These are phyloP conservation scores for Perilla frutescens DNA, from an alignment of 257 asterid species.

Conservation along the genomic window DNA sequence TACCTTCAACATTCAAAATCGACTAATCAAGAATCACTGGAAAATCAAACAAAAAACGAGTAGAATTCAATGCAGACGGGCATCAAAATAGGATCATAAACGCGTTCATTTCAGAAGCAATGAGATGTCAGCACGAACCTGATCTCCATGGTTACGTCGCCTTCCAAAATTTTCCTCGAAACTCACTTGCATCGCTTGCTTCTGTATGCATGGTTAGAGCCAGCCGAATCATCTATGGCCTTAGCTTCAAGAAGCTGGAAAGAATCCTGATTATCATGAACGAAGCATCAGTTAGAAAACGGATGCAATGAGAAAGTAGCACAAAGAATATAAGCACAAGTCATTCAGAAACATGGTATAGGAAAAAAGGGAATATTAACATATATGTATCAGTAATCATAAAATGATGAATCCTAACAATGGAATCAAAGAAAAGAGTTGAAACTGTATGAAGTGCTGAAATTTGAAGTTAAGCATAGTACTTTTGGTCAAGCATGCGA, in stretches of 20 bases:
- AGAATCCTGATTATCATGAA: background rate
- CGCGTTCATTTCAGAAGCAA: no score
- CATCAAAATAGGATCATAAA: no score
- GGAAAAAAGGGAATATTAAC: no score
- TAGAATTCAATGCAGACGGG: no score
- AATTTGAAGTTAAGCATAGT: background rate
- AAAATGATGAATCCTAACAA: background rate
- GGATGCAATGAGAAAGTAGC: no score
- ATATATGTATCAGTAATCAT: no score
- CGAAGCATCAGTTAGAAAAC: background rate
- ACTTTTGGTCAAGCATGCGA: slow-evolving; percentile 5
- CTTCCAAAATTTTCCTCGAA: background rate
- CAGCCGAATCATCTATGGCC: no score
- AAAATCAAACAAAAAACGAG: no score
- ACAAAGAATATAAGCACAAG: background rate
- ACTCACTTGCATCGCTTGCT: background rate
- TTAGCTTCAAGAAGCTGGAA: no score
- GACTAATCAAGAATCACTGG: no score
- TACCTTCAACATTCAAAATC: no score
- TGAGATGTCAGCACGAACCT: background rate
- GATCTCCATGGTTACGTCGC: background rate
- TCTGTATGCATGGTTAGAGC: no score
- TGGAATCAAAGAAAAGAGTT: background rate
- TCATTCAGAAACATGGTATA: background rate
- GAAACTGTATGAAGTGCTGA: background rate